These are phyloP conservation scores for Chenopodium berlandieri DNA, from an alignment of 148 eudicot genomes.

Conservation along the genomic window DNA sequence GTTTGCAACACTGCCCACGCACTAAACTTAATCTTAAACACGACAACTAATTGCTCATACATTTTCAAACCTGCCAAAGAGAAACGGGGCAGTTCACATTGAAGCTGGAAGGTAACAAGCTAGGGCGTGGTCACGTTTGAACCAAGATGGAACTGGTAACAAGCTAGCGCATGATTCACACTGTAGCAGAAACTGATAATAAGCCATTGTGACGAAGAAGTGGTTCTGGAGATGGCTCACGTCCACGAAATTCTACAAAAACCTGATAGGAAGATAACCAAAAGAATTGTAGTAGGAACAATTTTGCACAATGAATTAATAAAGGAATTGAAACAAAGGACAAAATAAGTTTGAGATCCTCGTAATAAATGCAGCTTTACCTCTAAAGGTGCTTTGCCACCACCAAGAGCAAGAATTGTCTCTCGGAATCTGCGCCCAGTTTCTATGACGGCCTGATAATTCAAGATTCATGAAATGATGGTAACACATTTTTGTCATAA, in stretches of 20 bases:
- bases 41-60: background rate
- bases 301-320: background rate
- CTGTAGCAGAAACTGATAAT: slow-evolving; percentile 40
- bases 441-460: slow-evolving; percentile 72
- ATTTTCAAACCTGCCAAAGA: background rate
- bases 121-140: too few species aligned
- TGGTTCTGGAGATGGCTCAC: slow-evolving; percentile 96
- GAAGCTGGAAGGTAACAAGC: too few species aligned
- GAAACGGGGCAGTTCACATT: background rate
- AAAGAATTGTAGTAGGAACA: background rate
- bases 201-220: slow-evolving; percentile 95
- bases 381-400: slow-evolving; percentile 90
- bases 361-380: slow-evolving; percentile 32
- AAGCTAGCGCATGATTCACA: slow-evolving; percentile 7
- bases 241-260: slow-evolving; percentile 88
- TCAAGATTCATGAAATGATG: background rate
- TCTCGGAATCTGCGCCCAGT: slow-evolving; percentile 91
- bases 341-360: background rate
- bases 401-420: slow-evolving; percentile 95
- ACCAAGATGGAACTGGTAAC: too few species aligned
- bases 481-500: too few species aligned
- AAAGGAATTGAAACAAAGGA: background rate
- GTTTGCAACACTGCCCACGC: slow-evolving; percentile 4
- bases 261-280: slow-evolving; percentile 44
- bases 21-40: background rate